Evolutionary conservation across 2,329 filamentous ascomycete species (phyloP), one percentile per base, ranked within the genome.

Genomic region (Pseudocercospora pini-densiflorae): DNA sequence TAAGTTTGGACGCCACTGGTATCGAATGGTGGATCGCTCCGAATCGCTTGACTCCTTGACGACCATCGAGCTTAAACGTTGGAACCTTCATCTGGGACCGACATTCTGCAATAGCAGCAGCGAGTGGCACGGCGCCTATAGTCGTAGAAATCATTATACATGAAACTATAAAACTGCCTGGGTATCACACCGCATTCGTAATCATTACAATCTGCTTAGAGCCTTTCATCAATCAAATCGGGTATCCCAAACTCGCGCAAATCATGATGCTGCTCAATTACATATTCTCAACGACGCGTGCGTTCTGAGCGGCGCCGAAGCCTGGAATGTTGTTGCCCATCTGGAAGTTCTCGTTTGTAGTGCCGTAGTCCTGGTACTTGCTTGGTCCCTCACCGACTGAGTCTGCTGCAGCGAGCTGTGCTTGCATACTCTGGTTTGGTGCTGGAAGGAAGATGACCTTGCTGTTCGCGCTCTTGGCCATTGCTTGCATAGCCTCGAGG

Each of bases 401-500:
- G 29, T 86, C 82, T 19, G 84, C 84, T 45, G 81, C 75, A 2
- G 82, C 80, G 61, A 88, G 77, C 66, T 86, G 81, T 63, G 80
- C 78, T 70, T 84, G 83, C 75, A 90, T 86, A 16, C 86, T 88
- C 55, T 69, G 62, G 79, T 86, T 87, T 53, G 68, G 71, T 9
- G 67, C 70, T 5, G 91, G 91, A 72, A 95, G 77, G 85, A 95
- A 94, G 74, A 94, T 94, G 75, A 95, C 91, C 82, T 96, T 96
- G 80, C 85, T 87, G 81, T 93, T 96, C 57, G 93, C 92, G 0
- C 88, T 88, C 87, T 97, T 98, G 74, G 95, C 95, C 94, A 99
- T 99, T 49, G 92, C 88, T 80, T 98, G 95, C 94, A 98, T 98
- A 3, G 95, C 94, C 83, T 99, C 95, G 72, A 99, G 90, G 80